A percentile compares a stretch with the other conserved stretches of the same genome.
Conservation (phyloP, 2,329 filamentous ascomycete species). For the Thielaviopsis cerberus region DNA sequence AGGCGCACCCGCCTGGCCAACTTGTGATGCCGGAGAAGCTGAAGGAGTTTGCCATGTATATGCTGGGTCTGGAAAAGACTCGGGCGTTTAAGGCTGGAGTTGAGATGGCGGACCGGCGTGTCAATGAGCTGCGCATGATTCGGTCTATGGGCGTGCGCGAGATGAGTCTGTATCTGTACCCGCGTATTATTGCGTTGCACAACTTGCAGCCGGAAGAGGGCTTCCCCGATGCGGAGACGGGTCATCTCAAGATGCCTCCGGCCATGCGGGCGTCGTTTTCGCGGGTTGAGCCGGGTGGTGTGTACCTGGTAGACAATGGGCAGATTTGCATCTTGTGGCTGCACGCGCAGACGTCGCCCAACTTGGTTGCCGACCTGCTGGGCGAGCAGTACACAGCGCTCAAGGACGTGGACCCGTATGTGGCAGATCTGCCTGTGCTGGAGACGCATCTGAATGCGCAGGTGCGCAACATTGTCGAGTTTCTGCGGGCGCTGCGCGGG, state of each 20-base stretch:
- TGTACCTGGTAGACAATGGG: conserved; percentile 87
- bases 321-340: conserved; percentile 85
- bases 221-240: conserved; percentile 72
- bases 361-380: conserved; percentile 78
- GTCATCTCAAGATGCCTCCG: conserved; percentile 69
- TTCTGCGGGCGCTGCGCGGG: conserved; percentile 60
- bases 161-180: conserved; percentile 82
- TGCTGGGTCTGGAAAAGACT: conserved; percentile 74
- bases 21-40: conserved; percentile 88
- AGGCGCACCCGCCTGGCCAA: conserved; percentile 72
- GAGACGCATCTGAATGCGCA: conserved; percentile 89
- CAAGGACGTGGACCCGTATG: conserved; percentile 63
- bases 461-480: conserved; percentile 81
- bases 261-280: conserved; percentile 68
- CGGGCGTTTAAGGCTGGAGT: conserved; percentile 84
- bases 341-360: conserved; percentile 79
- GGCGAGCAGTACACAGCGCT: conserved; percentile 49
- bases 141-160: conserved; percentile 74
- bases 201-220: conserved; percentile 75
- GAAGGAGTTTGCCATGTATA: conserved; percentile 94
- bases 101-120: conserved; percentile 75
- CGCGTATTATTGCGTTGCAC: conserved; percentile 79
- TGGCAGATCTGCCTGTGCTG: conserved; percentile 60
- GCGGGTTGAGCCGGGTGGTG: conserved; percentile 78
- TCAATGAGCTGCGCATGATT: conserved; percentile 81